Evolutionary conservation across 2,329 filamentous ascomycete species (phyloP), one percentile per base, ranked within the genome.

Genomic region (Pleomassaria siparia): DNA sequence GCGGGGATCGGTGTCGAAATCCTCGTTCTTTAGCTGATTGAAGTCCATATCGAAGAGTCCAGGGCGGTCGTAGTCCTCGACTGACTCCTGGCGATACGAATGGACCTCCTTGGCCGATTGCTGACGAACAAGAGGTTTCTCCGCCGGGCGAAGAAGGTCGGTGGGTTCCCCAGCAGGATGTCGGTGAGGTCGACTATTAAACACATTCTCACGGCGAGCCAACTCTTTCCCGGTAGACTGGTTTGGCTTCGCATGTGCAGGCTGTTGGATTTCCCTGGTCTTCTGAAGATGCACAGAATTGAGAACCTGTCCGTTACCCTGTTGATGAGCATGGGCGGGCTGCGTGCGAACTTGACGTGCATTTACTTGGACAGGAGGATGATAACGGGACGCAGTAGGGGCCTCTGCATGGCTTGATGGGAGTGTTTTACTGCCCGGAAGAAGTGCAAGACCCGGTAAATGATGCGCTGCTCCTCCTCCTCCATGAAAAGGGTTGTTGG

Each of bases 1-100:
- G 42, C 58, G 64, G 2, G 69, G 70, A 37, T 58, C 40, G 15
- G 63, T 65, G 42, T 80, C 76, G 54, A 82, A 82, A 4, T 72
- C 64, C 51, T 82, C 76, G 3, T 69, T 67, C 50, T 74, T 74
- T 2, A 82, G 71, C n/a, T 77, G 68, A 0, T 71, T 58, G 47
- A 78, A 80, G 1, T 65, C 64, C 66, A 79, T 80, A 12, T 66
- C 62, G 28, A 69, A 67, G 1, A 82, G 70, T 12, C 69, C 53
- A 15, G 74, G 64, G 2, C 60, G 62, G 2, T 76, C 72, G 50
- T 82, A 81, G 57, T 82, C 80, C 20, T 50, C 50, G 24, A 52
- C 26, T 25, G 41, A 30, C 11, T 6, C 41, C 28, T 35, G 41
- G 12, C 9, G 29, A 11, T 44, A 47, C 13, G 44, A 11, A 4